phyloP scores from a whole-genome alignment of 768 basidiomycete genomes.

The Pleurotus giganteus region DNA sequence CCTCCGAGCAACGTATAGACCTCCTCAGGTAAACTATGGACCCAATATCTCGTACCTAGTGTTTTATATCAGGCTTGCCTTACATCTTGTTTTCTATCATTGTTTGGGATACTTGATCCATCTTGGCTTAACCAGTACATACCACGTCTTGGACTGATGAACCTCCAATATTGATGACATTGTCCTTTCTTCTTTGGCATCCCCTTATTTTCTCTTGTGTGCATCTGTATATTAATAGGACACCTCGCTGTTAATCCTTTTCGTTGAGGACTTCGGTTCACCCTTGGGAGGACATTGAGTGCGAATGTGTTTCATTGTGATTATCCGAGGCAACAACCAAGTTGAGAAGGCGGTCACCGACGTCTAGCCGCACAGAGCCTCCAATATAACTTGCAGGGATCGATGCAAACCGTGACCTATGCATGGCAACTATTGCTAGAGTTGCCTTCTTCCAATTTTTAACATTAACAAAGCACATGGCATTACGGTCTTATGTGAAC shows the following conservation, averaged over 20 bases:
- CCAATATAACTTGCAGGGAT: too few species aligned
- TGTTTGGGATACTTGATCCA: not conserved
- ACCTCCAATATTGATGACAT: not conserved
- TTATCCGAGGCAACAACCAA: too few species aligned
- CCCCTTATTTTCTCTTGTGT: not conserved
- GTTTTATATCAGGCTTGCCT: too few species aligned
- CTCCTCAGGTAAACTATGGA: constrained; percentile 41
- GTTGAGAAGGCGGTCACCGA: too few species aligned
- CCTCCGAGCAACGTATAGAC: constrained; percentile 67
- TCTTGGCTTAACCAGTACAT: not conserved
- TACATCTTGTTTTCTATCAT: not conserved
- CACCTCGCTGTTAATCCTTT: not conserved
- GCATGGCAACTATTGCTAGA: too few species aligned
- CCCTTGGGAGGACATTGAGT: too few species aligned
- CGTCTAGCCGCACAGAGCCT: too few species aligned
- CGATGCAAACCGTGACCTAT: too few species aligned
- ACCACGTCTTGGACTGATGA: not conserved
- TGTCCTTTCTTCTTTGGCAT: not conserved
- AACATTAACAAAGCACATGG: too few species aligned
- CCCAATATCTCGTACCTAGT: not conserved
- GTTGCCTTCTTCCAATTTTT: too few species aligned
- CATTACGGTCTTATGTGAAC: not conserved
- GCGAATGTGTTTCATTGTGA: too few species aligned
- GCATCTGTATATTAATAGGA: constrained; percentile 3
- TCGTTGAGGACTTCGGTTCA: too few species aligned